phyloP scores from a whole-genome alignment of 164 flowering plant genomes.

The Nymphaea thermarum region DNA sequence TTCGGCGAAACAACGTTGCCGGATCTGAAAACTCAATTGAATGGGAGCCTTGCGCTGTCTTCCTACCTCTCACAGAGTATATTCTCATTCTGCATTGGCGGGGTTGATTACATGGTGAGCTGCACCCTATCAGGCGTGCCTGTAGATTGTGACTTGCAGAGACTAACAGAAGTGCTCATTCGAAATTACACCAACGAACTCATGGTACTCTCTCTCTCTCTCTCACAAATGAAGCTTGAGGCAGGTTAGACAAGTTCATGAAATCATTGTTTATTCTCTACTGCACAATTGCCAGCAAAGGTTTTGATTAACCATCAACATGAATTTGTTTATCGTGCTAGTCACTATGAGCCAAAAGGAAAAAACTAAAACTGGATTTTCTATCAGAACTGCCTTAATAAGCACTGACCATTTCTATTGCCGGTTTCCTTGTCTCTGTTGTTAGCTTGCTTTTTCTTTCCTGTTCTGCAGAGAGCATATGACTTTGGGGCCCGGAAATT shows the following conservation, averaged over 20 bases:
- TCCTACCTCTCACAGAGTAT: neutral
- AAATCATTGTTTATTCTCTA: too few species aligned
- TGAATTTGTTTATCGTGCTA: too few species aligned
- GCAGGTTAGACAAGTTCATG: too few species aligned
- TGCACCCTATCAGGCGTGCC: neutral
- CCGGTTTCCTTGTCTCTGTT: neutral
- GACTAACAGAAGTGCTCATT: neutral
- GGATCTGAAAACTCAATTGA: neutral
- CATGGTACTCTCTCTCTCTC: neutral
- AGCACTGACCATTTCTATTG: neutral
- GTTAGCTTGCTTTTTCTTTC: too few species aligned
- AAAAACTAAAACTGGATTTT: too few species aligned
- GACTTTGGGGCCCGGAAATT: neutral
- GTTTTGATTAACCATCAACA: too few species aligned
- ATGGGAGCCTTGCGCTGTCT: neutral
- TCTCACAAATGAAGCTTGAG: too few species aligned
- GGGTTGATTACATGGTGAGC: neutral
- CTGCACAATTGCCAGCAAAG: too few species aligned
- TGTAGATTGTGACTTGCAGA: neutral
- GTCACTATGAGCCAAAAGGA: too few species aligned
- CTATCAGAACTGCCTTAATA: too few species aligned
- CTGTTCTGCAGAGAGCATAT: neutral
- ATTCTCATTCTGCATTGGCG: neutral
- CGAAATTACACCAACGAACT: neutral
- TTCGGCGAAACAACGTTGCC: neutral